phyloP scores from a whole-genome alignment of 495 filamentous ascomycete species.

The Penicillium odoratum region DNA sequence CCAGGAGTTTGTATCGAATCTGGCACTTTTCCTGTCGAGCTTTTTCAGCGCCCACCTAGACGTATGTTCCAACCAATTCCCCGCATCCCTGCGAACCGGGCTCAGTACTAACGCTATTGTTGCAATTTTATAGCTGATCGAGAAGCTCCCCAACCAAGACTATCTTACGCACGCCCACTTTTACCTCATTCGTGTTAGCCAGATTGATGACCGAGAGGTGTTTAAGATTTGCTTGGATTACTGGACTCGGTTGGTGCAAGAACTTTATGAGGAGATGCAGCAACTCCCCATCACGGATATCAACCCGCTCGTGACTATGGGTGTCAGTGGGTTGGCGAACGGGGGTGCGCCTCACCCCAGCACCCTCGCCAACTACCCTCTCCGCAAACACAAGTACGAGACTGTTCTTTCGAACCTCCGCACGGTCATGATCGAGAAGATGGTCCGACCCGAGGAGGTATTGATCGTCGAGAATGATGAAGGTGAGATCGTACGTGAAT shows the following conservation, averaged over 20 bases:
- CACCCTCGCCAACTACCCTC: constrained; percentile 78
- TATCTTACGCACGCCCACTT: constrained; percentile 94
- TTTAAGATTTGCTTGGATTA: constrained; percentile 99
- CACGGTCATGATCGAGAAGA: constrained; percentile 99
- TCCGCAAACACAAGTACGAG: constrained; percentile 96
- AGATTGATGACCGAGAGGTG: constrained; percentile 97
- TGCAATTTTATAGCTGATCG: constrained; percentile 67
- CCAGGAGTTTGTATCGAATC: constrained; percentile 96
- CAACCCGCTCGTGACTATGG: constrained; percentile 80
- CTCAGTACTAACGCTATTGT: constrained; percentile 7
- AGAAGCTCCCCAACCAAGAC: constrained; percentile 91
- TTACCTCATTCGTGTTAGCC: constrained; percentile 95
- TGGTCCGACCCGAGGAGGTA: constrained; percentile 98
- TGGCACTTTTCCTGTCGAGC: constrained; percentile 93
- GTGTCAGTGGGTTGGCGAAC: constrained; percentile 66
- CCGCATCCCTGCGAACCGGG: background rate
- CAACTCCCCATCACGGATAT: constrained; percentile 85
- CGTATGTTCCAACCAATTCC: constrained; percentile 50
- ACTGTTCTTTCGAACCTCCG: constrained; percentile 91
- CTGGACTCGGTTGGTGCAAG: constrained; percentile 98
- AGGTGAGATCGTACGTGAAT: constrained; percentile 97
- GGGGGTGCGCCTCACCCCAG: constrained; percentile 82
- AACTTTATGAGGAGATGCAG: constrained; percentile 99
- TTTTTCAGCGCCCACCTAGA: constrained; percentile 91
- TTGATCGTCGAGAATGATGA: constrained; percentile 99